Evolutionary conservation across 2,329 filamentous ascomycete species (phyloP).

Genomic region (Phaeosphaeriaceae sp.): DNA sequence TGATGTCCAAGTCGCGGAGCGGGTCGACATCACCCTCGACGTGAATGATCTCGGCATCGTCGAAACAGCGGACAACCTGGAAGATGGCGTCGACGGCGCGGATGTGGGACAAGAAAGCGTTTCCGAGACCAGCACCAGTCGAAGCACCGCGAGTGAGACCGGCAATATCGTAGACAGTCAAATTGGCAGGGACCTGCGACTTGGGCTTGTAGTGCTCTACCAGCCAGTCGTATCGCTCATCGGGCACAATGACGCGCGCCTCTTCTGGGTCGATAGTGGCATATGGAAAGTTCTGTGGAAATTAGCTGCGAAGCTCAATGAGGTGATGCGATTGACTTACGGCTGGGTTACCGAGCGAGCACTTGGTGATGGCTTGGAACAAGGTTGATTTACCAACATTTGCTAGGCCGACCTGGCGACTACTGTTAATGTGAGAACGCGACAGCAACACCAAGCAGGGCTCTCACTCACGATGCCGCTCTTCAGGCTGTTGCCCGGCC

Average conservation of each 20-base stretch:
- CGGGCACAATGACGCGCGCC: conserved; percentile 94
- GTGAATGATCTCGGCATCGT: conserved; percentile 99
- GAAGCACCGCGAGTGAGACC: conserved; percentile 95
- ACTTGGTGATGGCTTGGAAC: conserved; percentile 99
- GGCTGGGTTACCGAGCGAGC: conserved; percentile 94
- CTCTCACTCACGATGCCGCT: conserved; percentile 92
- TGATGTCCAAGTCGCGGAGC: conserved; percentile 91
- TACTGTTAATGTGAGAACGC: conserved; percentile 53
- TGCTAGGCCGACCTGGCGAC: conserved; percentile 86
- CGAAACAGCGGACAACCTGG: conserved; percentile 95
- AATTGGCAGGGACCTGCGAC: conserved; percentile 92
- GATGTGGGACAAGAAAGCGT: conserved; percentile 98
- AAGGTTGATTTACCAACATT: conserved; percentile 99
- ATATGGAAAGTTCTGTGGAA: conserved; percentile 88
- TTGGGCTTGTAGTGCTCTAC: conserved; percentile 97
- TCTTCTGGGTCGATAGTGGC: conserved; percentile 99
- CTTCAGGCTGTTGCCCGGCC: conserved; percentile 97
- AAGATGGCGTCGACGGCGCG: conserved; percentile 98
- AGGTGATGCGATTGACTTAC: conserved; percentile 58
- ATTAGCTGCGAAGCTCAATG: conserved; percentile 14
- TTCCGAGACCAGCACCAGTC: conserved; percentile 95
- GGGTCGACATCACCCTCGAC: conserved; percentile 99
- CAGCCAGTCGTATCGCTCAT: conserved; percentile 95
- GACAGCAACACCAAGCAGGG: conserved; percentile 41
- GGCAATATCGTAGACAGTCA: conserved; percentile 98